Conservation (phyloP, 371 early-diverging fungal genomes). For the Zopfochytrium polystomum region DNA sequence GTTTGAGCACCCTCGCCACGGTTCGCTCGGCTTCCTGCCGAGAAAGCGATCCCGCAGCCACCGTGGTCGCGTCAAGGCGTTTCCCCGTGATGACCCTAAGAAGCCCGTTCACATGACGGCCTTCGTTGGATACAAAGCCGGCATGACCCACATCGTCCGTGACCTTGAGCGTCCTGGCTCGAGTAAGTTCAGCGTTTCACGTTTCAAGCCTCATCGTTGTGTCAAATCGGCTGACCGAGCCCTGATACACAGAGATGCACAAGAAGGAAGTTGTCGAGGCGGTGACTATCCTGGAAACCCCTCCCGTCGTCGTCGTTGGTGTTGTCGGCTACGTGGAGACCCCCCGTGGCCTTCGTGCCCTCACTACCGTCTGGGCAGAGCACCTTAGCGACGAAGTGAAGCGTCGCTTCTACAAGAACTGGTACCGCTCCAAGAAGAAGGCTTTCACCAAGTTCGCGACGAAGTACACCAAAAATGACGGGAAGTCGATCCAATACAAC, state of each 20-base stretch:
- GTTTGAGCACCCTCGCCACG: conserved; percentile 64
- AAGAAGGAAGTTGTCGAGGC: conserved; percentile 99
- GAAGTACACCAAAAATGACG: conserved; percentile 86
- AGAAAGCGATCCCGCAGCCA: conserved; percentile 95
- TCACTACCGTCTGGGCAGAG: conserved; percentile 99
- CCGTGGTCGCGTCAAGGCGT: conserved; percentile 97
- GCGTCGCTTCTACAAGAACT: conserved; percentile 99
- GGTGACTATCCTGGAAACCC: conserved; percentile 98
- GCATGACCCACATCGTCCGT: conserved; percentile 99
- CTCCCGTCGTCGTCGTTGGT: conserved; percentile 98
- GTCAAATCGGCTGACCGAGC: no score
- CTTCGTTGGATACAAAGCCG: conserved; percentile 99
- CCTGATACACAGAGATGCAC: conserved; percentile 79
- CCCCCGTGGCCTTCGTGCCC: conserved; percentile 94
- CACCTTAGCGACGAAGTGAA: conserved; percentile 97
- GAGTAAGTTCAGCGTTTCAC: conserved; percentile 54
- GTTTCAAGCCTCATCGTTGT: not conserved
- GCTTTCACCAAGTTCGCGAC: conserved; percentile 97
- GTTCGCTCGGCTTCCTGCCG: conserved; percentile 98
- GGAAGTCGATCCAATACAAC: conserved; percentile 87
- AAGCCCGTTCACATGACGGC: conserved; percentile 98
- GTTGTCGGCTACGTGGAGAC: conserved; percentile 99
- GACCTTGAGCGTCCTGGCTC: conserved; percentile 97
- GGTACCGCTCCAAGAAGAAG: conserved; percentile 99
- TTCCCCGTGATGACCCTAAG: conserved; percentile 96